phyloP scores from a whole-genome alignment of 23 red algal genomes.

The Gracilaria vermiculophylla region DNA sequence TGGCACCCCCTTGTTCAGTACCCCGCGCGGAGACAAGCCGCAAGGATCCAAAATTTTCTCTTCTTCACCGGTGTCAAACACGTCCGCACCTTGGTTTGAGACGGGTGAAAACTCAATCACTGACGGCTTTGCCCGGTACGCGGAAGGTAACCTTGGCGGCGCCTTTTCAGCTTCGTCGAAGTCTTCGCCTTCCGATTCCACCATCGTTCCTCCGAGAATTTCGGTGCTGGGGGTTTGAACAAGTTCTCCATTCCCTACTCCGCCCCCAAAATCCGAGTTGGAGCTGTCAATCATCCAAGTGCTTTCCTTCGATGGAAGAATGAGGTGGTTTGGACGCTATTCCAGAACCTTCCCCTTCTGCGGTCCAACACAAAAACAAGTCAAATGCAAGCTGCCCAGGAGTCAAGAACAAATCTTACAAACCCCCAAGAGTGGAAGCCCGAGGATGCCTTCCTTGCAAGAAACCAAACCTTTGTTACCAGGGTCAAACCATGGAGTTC shows the following conservation, averaged over 20 bases:
- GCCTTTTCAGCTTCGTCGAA: conserved; percentile 29
- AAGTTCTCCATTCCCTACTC: not conserved
- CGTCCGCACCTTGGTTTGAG: not conserved
- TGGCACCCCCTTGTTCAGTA: not conserved
- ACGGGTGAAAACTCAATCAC: conserved; percentile 16
- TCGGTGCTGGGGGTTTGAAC: not conserved
- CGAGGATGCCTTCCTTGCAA: not conserved
- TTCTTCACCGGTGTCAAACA: not conserved
- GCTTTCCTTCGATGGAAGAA: not conserved
- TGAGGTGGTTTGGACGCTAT: not conserved
- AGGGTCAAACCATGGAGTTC: not conserved
- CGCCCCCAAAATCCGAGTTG: not conserved
- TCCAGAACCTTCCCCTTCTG: no score
- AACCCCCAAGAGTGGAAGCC: not conserved
- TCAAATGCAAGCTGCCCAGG: no score
- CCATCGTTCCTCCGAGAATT: not conserved
- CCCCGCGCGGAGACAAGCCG: not conserved
- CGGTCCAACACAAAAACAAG: no score
- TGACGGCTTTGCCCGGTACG: conserved; percentile 16
- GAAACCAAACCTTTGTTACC: no score
- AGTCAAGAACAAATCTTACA: no score
- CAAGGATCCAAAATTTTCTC: conserved; percentile 4
- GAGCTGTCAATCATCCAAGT: not conserved
- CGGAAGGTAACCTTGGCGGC: not conserved
- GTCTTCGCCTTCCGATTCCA: not conserved